These are phyloP conservation scores for Colletotrichum sp. DNA, from an alignment of 2,329 filamentous ascomycete genomes.

Conservation along the genomic window DNA sequence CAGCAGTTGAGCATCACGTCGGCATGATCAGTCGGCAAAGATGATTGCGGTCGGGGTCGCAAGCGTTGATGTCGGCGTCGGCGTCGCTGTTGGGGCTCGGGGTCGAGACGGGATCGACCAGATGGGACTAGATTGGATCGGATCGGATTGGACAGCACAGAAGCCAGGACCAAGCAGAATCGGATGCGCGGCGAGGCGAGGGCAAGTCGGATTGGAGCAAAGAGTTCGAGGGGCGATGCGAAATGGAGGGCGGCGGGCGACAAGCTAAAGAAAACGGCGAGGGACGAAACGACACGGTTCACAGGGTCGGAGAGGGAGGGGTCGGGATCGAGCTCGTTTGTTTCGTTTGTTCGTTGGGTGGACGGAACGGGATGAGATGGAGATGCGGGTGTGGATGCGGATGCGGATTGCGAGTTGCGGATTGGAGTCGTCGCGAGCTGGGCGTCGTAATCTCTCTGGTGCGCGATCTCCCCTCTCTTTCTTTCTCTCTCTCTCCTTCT, in stretches of 20 bases:
- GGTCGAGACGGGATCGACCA: background rate
- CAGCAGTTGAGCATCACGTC: conserved; percentile 12
- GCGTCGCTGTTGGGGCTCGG: background rate
- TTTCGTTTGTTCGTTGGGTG: background rate
- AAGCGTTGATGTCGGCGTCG: background rate
- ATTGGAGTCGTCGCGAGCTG: conserved; percentile 1
- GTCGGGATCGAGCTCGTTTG: background rate
- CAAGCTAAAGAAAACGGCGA: background rate
- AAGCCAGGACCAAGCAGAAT: background rate
- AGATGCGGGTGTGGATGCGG: background rate
- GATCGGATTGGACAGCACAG: background rate
- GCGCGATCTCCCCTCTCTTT: background rate
- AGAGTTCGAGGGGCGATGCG: background rate
- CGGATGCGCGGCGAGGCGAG: background rate
- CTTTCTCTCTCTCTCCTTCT: background rate
- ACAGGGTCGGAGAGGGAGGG: background rate
- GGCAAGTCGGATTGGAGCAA: background rate
- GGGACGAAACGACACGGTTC: background rate
- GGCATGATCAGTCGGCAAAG: background rate
- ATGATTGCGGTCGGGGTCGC: background rate
- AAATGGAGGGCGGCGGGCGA: background rate
- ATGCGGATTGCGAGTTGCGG: background rate
- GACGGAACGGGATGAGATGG: background rate
- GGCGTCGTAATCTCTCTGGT: background rate
- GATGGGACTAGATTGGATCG: background rate